Evolutionary conservation across 1,284 basidiomycete genomes (phyloP).

Genomic region (Polyporus tsugae): DNA sequence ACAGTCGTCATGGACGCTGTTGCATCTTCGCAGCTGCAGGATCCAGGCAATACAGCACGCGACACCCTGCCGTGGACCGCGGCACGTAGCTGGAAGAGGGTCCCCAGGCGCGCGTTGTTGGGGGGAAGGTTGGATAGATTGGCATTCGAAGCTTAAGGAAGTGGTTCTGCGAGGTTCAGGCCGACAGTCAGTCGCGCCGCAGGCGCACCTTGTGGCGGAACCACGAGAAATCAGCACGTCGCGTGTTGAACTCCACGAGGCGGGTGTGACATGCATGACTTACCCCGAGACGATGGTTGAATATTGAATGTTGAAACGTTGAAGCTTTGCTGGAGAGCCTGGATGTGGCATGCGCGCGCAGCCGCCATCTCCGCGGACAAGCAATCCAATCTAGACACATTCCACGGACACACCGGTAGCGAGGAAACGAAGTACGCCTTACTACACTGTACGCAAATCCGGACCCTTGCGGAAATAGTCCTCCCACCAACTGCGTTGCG

Average conservation of each 20-base stretch:
- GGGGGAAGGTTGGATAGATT: too few species aligned
- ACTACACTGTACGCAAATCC: background rate
- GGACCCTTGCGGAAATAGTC: background rate
- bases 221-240: background rate
- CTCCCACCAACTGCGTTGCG: background rate
- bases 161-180: background rate
- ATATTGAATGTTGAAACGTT: too few species aligned
- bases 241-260: background rate
- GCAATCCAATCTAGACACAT: background rate
- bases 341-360: background rate
- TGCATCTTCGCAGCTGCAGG: background rate
- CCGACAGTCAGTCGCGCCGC: background rate
- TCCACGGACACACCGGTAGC: background rate
- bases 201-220: background rate
- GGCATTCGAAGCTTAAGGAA: too few species aligned
- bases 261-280: background rate
- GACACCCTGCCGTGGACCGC: background rate
- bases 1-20: constrained; percentile 6
- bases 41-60: background rate
- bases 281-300: background rate
- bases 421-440: background rate
- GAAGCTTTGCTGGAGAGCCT: background rate
- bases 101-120: background rate
- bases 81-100: background rate
- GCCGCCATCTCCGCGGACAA: background rate